Conservation (phyloP, 2,329 filamentous ascomycete genomes). For the Aspergillus bombycis region DNA sequence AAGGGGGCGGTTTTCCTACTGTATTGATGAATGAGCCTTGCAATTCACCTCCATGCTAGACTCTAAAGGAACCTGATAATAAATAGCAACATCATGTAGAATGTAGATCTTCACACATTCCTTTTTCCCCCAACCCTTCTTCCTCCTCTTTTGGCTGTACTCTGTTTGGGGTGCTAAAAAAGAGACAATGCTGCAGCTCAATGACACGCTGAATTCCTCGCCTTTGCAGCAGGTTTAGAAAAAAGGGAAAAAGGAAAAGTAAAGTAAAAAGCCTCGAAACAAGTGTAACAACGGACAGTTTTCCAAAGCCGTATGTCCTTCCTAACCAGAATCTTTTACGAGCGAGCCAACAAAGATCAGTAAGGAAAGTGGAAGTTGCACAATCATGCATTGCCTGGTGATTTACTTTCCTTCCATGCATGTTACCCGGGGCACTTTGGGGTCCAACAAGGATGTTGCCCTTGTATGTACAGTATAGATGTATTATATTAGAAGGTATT, state of each 20-base stretch:
- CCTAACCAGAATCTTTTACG: neutral
- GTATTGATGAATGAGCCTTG: neutral
- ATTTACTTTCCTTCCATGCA: conserved; percentile 8
- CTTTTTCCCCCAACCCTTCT: conserved; percentile 1
- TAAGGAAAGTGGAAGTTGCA: conserved; percentile 5
- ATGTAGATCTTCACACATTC: neutral
- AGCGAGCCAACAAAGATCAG: conserved; percentile 5
- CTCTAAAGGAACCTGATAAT: neutral
- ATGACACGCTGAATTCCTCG: conserved; percentile 11
- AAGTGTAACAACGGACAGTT: conserved; percentile 3
- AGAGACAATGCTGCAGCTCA: conserved; percentile 1
- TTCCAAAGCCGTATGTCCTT: neutral
- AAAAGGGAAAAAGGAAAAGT: neutral
- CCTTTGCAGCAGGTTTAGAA: conserved; percentile 5
- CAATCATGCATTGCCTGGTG: conserved; percentile 8
- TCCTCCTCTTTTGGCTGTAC: neutral
- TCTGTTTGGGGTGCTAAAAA: neutral
- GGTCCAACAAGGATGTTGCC: neutral
- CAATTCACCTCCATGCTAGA: neutral
- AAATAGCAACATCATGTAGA: neutral
- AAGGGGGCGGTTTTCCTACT: neutral
- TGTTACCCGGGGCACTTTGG: neutral
- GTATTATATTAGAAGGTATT: neutral
- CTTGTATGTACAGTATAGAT: neutral
- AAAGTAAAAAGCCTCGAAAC: conserved; percentile 1